Base-by-base conservation (phyloP, 768 basidiomycete species). In the Suillus occidentalis region DNA sequence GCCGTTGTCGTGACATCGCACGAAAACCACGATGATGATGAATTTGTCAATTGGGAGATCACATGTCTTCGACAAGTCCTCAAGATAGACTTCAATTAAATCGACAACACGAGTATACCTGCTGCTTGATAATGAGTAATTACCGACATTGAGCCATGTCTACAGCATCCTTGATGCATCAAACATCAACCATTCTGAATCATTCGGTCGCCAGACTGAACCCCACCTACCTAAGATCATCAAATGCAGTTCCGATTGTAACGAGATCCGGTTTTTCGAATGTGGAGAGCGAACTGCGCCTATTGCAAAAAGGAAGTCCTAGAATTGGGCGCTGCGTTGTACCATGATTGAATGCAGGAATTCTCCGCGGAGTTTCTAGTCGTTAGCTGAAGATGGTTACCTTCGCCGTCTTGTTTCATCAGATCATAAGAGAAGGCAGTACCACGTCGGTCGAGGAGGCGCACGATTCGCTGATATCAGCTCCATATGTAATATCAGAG, bases 1-100 rank as follows among this genome's bases (percentile, higher is more conserved):
- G 68, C 88, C 89, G 76, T 85, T 85, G 76, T 91, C 89, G 73
- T 90, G 89, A 70, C 85, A 87, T 66, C 88, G 87, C 89, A 67
- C 39, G 34, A 62, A 47, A 31, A 18, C 52, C 31, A 9, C 12
- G 28, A 28, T 18, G 50, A 2, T 67, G 52, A 2, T 66, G 14
- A 34, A 36, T 13, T 65, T 28, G 63, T 37, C 45, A 28, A 57
- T 55, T 65, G 39, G 43, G 65, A 57, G 22, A 40, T 39, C 14
- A 40, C 22, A 40, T 10, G 39, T 40, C 39, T 39, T 37, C 22
- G 63, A 72, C 8, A 31, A 53, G 68, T 76, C 73, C 67, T 76
- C 74, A 58, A 83, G 75, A 67, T 75, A 73, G 65, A 78, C 81
- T 83, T 57, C 65, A 40, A 22, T 42, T 28, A 62, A 58, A n/a